These are phyloP conservation scores for Cicer chorassanicum DNA, from an alignment of 306 rosid species.

Conservation along the genomic window DNA sequence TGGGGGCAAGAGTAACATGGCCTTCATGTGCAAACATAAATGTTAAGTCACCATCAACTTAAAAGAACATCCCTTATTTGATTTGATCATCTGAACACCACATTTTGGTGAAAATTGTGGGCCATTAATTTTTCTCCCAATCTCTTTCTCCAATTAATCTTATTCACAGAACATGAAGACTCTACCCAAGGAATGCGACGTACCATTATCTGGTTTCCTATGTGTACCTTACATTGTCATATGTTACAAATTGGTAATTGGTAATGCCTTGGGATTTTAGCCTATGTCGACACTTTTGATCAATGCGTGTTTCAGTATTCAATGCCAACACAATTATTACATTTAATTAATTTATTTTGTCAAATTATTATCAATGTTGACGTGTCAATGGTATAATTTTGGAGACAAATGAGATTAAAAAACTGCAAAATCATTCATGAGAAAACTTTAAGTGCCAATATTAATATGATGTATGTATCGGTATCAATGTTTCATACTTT, in stretches of 20 bases:
- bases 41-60: constrained; percentile 69
- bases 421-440: too few relatives aligned
- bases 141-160: constrained; percentile 56
- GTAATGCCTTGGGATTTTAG: background rate
- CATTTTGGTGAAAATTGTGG: constrained; percentile 58
- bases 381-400: too few relatives aligned
- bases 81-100: constrained; percentile 52
- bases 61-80: constrained; percentile 52
- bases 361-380: too few relatives aligned
- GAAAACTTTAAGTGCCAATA: too few relatives aligned
- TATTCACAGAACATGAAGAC: constrained; percentile 74
- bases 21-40: constrained; percentile 78
- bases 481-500: too few relatives aligned
- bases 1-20: constrained; percentile 96
- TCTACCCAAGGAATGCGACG: constrained; percentile 45
- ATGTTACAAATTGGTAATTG: background rate
- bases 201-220: constrained; percentile 31
- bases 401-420: too few relatives aligned
- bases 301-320: too few relatives aligned
- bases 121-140: constrained; percentile 52
- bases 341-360: too few relatives aligned
- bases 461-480: too few relatives aligned
- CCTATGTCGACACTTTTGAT: too few relatives aligned
- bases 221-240: constrained; percentile 32
- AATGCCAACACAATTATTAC: too few relatives aligned